Evolutionary conservation across 1,284 basidiomycete species (phyloP).

Genomic region (Grifola frondosa): DNA sequence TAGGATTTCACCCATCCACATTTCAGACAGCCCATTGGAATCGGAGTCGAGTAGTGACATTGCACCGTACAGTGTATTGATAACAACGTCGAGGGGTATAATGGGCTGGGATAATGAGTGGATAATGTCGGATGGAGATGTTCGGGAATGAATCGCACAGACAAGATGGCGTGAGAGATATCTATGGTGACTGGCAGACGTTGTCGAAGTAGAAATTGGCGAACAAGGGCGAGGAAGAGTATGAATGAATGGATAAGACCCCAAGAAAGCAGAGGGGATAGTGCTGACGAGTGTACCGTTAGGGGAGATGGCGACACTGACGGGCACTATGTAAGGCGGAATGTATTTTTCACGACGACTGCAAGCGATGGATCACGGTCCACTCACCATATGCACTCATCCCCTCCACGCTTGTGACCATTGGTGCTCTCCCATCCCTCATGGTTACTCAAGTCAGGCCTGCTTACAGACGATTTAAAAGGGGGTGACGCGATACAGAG

Average conservation of each 20-base stretch:
- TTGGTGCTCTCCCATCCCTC: constrained; percentile 48
- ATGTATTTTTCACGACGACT: background rate
- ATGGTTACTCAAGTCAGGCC: constrained; percentile 53
- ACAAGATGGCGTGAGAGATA: constrained; percentile 34
- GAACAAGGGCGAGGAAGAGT: constrained; percentile 40
- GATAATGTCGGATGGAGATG: constrained; percentile 52
- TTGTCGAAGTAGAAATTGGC: constrained; percentile 6
- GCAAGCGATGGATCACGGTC: background rate
- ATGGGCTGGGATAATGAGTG: constrained; percentile 47
- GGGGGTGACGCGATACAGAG: background rate
- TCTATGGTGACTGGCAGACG: constrained; percentile 7
- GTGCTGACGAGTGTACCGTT: constrained; percentile 55
- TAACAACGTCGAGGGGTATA: constrained; percentile 38
- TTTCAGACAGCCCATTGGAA: constrained; percentile 20
- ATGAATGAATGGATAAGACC: constrained; percentile 45
- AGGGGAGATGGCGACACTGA: constrained; percentile 51
- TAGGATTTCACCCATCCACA: constrained; percentile 45
- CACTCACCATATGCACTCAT: constrained; percentile 36
- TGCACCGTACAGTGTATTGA: constrained; percentile 43
- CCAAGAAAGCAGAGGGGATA: constrained; percentile 41
- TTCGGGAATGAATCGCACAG: constrained; percentile 44
- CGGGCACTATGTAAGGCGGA: constrained; percentile 41
- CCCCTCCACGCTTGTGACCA: constrained; percentile 43
- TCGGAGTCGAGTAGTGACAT: constrained; percentile 41
- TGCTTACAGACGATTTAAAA: constrained; percentile 25